These are phyloP conservation scores for Fusarium penzigii DNA, from an alignment of 2,329 filamentous ascomycete genomes.

Conservation along the genomic window DNA sequence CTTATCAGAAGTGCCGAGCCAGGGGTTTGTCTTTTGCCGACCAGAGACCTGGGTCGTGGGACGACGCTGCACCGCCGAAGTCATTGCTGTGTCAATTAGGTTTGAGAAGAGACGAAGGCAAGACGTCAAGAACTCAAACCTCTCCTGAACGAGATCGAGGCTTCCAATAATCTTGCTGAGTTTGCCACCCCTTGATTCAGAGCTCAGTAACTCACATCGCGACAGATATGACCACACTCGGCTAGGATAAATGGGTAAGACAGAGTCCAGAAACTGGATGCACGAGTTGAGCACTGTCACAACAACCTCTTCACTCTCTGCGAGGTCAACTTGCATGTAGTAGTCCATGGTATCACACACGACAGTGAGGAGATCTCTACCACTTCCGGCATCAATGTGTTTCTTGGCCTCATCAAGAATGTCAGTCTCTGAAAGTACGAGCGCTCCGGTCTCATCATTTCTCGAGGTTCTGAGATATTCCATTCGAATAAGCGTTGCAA, in stretches of 20 bases:
- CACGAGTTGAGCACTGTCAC: constrained; percentile 70
- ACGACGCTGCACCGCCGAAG: constrained; percentile 67
- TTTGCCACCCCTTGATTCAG: constrained; percentile 73
- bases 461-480: constrained; percentile 42
- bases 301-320: constrained; percentile 61
- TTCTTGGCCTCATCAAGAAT: constrained; percentile 58
- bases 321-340: constrained; percentile 58
- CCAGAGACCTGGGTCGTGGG: constrained; percentile 50
- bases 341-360: constrained; percentile 84
- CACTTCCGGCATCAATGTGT: constrained; percentile 51
- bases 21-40: constrained; percentile 55
- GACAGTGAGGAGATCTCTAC: constrained; percentile 76
- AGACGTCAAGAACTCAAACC: constrained; percentile 75
- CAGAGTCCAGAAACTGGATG: constrained; percentile 74
- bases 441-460: constrained; percentile 28
- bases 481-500: constrained; percentile 68
- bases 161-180: constrained; percentile 79
- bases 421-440: constrained; percentile 38
- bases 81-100: constrained; percentile 74
- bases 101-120: constrained; percentile 73
- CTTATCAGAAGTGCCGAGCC: constrained; percentile 76
- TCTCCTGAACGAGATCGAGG: constrained; percentile 74
- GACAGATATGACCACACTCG: constrained; percentile 89
- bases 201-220: constrained; percentile 76
- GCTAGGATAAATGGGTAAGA: constrained; percentile 74